Conservation (phyloP, 1,139 yeast genomes). For the Taphrina communis region DNA sequence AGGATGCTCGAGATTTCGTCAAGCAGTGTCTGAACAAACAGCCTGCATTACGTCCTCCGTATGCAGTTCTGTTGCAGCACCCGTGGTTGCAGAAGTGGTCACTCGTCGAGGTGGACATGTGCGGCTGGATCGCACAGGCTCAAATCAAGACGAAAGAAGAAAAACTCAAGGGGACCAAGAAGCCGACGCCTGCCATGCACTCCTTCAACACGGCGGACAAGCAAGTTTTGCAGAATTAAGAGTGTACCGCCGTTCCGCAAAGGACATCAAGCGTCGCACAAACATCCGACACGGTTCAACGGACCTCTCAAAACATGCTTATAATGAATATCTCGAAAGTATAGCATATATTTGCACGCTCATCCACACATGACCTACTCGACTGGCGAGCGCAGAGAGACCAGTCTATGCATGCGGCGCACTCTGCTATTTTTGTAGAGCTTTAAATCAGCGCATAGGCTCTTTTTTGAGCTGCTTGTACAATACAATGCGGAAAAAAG, state of each 20-base stretch:
- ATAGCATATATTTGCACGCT: not conserved
- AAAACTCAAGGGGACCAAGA: conserved; percentile 15
- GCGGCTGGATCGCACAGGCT: conserved; percentile 46
- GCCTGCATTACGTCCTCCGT: conserved; percentile 83
- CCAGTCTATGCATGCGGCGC: too few species aligned
- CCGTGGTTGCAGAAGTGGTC: conserved; percentile 74
- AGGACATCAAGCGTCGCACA: too few species aligned
- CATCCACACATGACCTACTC: too few species aligned
- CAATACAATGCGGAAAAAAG: not conserved
- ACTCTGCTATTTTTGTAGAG: not conserved
- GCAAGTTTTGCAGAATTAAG: not conserved
- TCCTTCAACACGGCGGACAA: conserved; percentile 32
- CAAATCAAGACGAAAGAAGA: conserved; percentile 35
- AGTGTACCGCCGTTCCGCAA: not conserved
- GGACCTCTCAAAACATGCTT: not conserved
- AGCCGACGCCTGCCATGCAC: conserved; percentile 45
- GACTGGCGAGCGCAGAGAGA: too few species aligned
- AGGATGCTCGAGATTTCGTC: conserved; percentile 84
- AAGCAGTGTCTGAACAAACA: conserved; percentile 76
- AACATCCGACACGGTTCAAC: not conserved
- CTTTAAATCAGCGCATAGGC: not conserved
- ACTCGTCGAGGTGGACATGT: conserved; percentile 45
- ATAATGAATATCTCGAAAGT: not conserved
- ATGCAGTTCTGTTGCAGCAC: conserved; percentile 71
- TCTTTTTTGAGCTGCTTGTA: conserved; percentile 3